Conservation (phyloP, 352 stramenopile species). For the Pythium dissimile region DNA sequence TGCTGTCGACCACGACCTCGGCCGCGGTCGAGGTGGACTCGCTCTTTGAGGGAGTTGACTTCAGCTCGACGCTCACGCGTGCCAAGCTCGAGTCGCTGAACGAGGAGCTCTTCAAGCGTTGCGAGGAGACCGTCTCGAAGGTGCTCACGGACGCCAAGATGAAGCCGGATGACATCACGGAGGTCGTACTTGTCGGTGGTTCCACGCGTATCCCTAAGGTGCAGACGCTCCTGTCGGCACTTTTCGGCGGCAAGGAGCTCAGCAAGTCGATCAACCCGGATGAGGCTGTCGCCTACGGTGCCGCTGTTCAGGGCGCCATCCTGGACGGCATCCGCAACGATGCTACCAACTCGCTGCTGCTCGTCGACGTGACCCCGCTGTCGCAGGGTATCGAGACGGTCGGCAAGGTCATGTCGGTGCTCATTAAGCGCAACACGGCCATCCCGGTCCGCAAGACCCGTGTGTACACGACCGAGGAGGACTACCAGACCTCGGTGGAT, state of each 20-base stretch:
- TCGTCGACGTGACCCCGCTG: conserved; percentile 81
- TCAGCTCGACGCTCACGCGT: conserved; percentile 88
- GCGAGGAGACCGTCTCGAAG: conserved; percentile 59
- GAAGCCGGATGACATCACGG: conserved; percentile 34
- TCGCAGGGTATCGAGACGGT: conserved; percentile 72
- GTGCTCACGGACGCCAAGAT: conserved; percentile 40
- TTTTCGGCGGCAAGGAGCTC: conserved; percentile 38
- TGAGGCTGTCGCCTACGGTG: conserved; percentile 62
- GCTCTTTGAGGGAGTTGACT: conserved; percentile 92
- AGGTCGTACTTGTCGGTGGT: conserved; percentile 39
- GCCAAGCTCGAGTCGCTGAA: conserved; percentile 86
- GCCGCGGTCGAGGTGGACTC: conserved; percentile 91
- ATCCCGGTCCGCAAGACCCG: conserved; percentile 61
- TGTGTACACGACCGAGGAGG: conserved; percentile 38
- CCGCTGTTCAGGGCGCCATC: conserved; percentile 42
- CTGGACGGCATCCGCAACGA: conserved; percentile 35
- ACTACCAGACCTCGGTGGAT: conserved; percentile 63
- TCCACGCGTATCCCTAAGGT: conserved; percentile 43
- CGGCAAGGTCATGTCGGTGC: conserved; percentile 70
- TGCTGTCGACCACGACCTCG: conserved; percentile 85
- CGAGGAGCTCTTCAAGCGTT: conserved; percentile 60
- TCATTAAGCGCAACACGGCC: conserved; percentile 79
- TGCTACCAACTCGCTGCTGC: conserved; percentile 62
- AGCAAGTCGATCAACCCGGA: conserved; percentile 54
- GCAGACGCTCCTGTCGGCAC: conserved; percentile 28